Evolutionary conservation across 2,329 filamentous ascomycete species (phyloP), one percentile per base, ranked within the genome.

Genomic region (Dactylellina haptotyla): DNA sequence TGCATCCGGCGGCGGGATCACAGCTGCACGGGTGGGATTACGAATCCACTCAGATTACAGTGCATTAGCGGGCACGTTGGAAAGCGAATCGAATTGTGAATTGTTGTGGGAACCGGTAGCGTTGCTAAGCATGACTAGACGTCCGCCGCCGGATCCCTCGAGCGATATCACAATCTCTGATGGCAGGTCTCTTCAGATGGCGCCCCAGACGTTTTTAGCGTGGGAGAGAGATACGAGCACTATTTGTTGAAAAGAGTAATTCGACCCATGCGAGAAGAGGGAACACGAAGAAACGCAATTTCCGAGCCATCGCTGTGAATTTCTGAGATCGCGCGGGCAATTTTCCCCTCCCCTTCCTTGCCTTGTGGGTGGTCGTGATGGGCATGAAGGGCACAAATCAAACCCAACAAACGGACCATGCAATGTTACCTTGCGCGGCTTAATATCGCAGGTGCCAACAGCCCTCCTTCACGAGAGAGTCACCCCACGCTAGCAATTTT

Each of bases 341-440:
- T 58, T 71, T 57, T 58, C 50, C 18, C 46, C 18, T 3, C 20
- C 26, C 26, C 12, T n/a, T 57, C 18, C 46, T 23, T 3, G 26
- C 26, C 26, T 18, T n/a, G 16, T 23, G 41, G 41, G 28, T 25
- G 25, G 43, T n/a, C n/a, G n/a, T n/a, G n/a, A n/a, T n/a, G n/a
- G n/a, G n/a, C 34, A 59, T 56, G 4, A 14, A 62, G 51, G 25
- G 32, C 51, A 59, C 46, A 53, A 64, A 63, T 59, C 53, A 51
- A 72, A 58, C 14, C 14, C 6, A 34, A 25, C 30, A 26, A 51
- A 23, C 48, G 18, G 37, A 48, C 69, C 69, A 66, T 73, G 69
- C 69, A 46, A 73, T 73, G 69, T 73, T 32, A 73, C 69, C 43
- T 66, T 39, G 37, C 41, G 53, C 69, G 69, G 61, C 61, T 73